Evolutionary conservation across 306 rosid species (phyloP), one percentile per base, ranked within the genome.

Genomic region (Arachis hypogaea): DNA sequence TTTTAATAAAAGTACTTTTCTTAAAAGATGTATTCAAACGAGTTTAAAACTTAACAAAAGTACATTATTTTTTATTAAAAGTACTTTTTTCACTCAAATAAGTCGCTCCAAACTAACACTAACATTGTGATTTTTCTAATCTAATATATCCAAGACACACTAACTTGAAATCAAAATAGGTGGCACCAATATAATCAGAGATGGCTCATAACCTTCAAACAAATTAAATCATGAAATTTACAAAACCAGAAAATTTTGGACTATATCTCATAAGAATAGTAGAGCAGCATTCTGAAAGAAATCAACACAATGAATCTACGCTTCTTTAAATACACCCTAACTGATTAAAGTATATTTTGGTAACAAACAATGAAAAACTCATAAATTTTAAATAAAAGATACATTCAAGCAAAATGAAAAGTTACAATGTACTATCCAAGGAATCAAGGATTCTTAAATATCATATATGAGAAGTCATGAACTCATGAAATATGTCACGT

Each of bases 371-470:
- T 43, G 75, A 70, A 22, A 70, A 22, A 55, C 64, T 29, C 36
- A 59, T 12, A 11, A 71, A 12, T 44, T 11, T 36, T 30, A 45
- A 59, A 59, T 6, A 14, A 63, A 22, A n/a, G 4, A 59, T 8
- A 71, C 14, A 41, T 59, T 30, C 16, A 54, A 5, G 63, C 51
- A 71, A 58, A 33, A 33, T 33, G 38, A 33, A 57, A 7, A 6
- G 9, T 57, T 29, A 46, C 57, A 71, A 45, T 57, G 33, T 18
- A 52, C 29, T 18, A 67, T 47, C 54, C 33, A 76, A 45, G 36
- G 65, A 76, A 59, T 56, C 33, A 76, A 45, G 36, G 65, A 76
- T 68, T 56, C 45, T 50, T 7, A 36, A n/a, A 44, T 66, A 22
- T 10, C 52, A 58, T 14, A 2, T 33, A 33, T 33, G 4, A 4